Evolutionary conservation across 148 eudicot species (phyloP).

Genomic region (Rhododendron griersonianum): DNA sequence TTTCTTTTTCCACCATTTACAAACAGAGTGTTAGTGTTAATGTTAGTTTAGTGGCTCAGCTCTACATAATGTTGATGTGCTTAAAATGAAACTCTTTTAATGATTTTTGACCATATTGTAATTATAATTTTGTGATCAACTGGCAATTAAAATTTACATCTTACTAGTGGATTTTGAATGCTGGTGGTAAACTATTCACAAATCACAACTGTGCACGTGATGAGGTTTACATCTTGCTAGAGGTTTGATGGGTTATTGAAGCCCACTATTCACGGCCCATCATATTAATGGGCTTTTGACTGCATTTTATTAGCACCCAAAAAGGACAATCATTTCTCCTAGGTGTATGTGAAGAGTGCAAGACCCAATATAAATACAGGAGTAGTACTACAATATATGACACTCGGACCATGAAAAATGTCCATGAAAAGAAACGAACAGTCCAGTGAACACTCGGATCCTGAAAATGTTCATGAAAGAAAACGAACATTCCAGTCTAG

Average conservation of each 20-base stretch:
- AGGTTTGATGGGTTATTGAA: background rate
- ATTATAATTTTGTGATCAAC: background rate
- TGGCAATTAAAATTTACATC: background rate
- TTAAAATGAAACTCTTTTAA: background rate
- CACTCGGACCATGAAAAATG: no score
- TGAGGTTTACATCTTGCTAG: no score
- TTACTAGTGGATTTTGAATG: background rate
- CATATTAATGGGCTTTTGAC: background rate
- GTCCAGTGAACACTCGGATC: no score
- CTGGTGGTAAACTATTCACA: background rate
- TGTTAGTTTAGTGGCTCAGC: background rate
- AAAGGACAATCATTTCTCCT: background rate
- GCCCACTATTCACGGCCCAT: background rate
- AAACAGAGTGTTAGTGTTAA: no score
- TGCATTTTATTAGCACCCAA: background rate
- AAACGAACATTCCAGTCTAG: no score
- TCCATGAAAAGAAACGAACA: no score
- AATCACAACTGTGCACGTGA: background rate
- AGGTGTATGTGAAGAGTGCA: background rate
- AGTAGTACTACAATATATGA: no score
- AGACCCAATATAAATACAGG: background rate
- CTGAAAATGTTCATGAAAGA: no score
- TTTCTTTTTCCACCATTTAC: background rate
- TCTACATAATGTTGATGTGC: background rate
- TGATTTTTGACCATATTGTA: background rate